These are phyloP conservation scores for Wickerhamomyces sp. DNA, from an alignment of 1,139 yeast species.

Conservation along the genomic window DNA sequence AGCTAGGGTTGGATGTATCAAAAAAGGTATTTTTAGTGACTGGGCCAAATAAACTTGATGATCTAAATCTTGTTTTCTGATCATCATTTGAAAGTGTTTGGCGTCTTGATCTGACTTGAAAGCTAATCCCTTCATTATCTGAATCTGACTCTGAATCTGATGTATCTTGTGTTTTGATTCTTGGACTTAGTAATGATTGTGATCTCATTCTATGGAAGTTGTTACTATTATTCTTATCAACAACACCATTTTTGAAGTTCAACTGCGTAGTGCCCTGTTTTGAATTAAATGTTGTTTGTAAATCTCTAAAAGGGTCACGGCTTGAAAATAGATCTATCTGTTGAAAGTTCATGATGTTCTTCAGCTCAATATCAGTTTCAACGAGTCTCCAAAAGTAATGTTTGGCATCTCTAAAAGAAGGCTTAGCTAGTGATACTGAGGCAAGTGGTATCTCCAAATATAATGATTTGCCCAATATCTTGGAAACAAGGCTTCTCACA, in stretches of 20 bases:
- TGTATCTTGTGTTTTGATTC: background rate
- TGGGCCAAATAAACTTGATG: constrained; percentile 23
- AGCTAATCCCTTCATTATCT: constrained; percentile 23
- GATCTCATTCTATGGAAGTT: constrained; percentile 17
- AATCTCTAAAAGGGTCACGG: constrained; percentile 21
- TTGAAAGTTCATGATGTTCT: constrained; percentile 4
- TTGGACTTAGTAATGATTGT: constrained; percentile 17
- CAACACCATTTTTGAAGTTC: constrained; percentile 13
- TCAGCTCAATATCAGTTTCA: constrained; percentile 22
- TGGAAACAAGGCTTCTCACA: constrained; percentile 22
- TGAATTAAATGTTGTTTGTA: constrained; percentile 19
- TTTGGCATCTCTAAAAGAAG: constrained; percentile 7
- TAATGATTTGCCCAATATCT: constrained; percentile 20
- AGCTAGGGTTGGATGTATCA: background rate
- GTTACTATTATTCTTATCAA: constrained; percentile 5
- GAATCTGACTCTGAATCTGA: constrained; percentile 15
- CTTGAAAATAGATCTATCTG: constrained; percentile 17
- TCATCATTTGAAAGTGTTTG: constrained; percentile 5
- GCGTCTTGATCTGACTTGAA: constrained; percentile 15
- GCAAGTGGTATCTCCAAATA: constrained; percentile 23
- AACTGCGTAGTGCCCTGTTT: constrained; percentile 9
- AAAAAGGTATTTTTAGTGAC: constrained; percentile 16
- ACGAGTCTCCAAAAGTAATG: constrained; percentile 18
- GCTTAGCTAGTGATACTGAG: constrained; percentile 22
- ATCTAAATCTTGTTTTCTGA: constrained; percentile 21